Evolutionary conservation across 441 rosid genomes (phyloP).

Genomic region (Jatropha podagrica): DNA sequence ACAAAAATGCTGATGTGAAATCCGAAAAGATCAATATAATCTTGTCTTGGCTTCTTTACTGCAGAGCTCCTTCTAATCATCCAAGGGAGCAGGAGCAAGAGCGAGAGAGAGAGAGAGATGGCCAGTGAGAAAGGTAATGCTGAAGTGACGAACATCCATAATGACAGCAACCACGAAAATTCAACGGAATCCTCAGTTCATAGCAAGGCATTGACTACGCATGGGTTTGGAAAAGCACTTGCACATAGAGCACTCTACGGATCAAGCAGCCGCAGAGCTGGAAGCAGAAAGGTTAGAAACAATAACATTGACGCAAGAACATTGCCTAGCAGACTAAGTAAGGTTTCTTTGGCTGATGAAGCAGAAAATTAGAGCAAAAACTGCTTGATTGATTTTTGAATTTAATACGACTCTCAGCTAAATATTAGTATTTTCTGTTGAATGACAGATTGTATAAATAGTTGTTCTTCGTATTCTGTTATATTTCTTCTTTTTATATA

Average conservation of each 20-base stretch:
- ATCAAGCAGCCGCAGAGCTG: constrained; percentile 35
- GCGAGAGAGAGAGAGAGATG: constrained; percentile 26
- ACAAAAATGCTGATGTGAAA: constrained; percentile 18
- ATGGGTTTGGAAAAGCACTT: constrained; percentile 48
- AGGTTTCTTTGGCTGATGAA: constrained; percentile 45
- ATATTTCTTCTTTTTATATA: too few relatives aligned
- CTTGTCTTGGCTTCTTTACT: background rate
- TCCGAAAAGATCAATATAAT: constrained; percentile 2
- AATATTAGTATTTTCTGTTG: too few relatives aligned
- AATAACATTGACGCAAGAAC: constrained; percentile 28
- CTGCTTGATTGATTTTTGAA: too few relatives aligned
- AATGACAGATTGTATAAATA: too few relatives aligned
- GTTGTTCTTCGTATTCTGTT: too few relatives aligned
- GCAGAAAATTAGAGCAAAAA: constrained; percentile 17
- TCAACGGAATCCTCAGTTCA: constrained; percentile 9
- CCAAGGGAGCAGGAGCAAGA: background rate
- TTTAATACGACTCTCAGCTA: too few relatives aligned
- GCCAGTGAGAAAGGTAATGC: constrained; percentile 34
- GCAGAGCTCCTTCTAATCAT: background rate
- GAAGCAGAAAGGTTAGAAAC: constrained; percentile 36
- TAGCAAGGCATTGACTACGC: constrained; percentile 18
- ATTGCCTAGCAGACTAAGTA: constrained; percentile 55
- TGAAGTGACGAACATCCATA: constrained; percentile 17
- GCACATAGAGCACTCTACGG: constrained; percentile 53
- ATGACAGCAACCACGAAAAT: constrained; percentile 21